These are phyloP conservation scores for Eudorina sp. DNA, from an alignment of 139 green algal species.

Conservation along the genomic window DNA sequence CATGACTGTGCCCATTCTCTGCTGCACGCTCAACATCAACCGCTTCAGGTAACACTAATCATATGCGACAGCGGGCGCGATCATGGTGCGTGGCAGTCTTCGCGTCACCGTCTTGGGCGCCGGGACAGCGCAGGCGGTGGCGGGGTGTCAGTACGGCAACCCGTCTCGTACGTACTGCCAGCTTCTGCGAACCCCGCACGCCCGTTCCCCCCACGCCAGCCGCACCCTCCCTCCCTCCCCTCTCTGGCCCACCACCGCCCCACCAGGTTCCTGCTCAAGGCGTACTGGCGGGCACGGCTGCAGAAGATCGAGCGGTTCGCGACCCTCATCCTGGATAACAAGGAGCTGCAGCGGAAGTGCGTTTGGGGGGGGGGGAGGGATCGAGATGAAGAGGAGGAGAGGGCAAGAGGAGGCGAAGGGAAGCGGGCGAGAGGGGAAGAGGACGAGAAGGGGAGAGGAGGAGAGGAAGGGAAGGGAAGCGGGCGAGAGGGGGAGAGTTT, in stretches of 20 bases:
- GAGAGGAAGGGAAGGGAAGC: too few relatives aligned
- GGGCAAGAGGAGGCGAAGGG: too few relatives aligned
- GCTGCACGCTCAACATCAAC: constrained; percentile 44
- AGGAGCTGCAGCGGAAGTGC: constrained; percentile 42
- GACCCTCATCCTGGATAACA: constrained; percentile 32
- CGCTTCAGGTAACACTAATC: constrained; percentile 35
- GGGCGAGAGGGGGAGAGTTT: too few relatives aligned
- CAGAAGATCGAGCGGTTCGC: constrained; percentile 44
- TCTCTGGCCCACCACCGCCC: background rate
- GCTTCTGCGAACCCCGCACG: background rate
- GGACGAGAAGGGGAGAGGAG: too few relatives aligned
- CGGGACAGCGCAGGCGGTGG: background rate
- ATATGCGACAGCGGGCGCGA: too few relatives aligned
- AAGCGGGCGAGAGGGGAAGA: too few relatives aligned
- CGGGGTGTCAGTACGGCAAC: background rate
- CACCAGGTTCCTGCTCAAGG: constrained; percentile 41
- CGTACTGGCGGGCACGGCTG: constrained; percentile 32
- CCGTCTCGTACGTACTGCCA: background rate
- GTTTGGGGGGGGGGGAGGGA: too few relatives aligned
- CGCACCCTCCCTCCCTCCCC: background rate
- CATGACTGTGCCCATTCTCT: constrained; percentile 34
- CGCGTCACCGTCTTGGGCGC: too few relatives aligned
- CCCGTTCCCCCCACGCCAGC: too few relatives aligned
- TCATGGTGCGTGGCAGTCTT: too few relatives aligned
- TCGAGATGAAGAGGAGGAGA: too few relatives aligned